Evolutionary conservation across 2,329 filamentous ascomycete genomes (phyloP), one percentile per base, ranked within the genome.

Genomic region (Aspergillus spinulosporus): DNA sequence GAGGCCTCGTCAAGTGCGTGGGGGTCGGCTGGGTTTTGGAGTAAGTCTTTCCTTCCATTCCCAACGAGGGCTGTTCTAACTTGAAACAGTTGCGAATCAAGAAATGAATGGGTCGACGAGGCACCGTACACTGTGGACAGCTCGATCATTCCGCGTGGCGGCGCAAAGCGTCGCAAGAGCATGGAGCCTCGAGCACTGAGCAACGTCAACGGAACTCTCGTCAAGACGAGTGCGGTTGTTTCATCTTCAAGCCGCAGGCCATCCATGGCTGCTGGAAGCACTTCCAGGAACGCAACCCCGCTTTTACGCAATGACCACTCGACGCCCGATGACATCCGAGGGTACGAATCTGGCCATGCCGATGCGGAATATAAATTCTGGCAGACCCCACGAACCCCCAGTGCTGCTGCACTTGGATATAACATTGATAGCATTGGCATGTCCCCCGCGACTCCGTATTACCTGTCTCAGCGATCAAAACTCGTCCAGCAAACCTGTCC

Each of bases 21-120:
- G 91, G 91, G 49, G 88, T 95, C 46, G 87, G 86, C 62, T 96
- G 91, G 90, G 88, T 94, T 53, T 81, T 96, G 60, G 90, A 96
- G 88, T 91, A 83, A 82, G 87, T 84, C 57, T 84, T 57, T 6
- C 12, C 44, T 11, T 47, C 45, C 34, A 3, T 40, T n/a, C 21
- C n/a, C 32, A 29, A n/a, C 12, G 5, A 28, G 6, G 28, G 29
- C n/a, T 47, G 26, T 46, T 43, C 64, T 65, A 57, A 67, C 54
- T 32, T 43, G 28, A 4, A 52, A 26, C 46, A 90, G 88, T 64
- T 93, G 89, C 65, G 88, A 93, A 71, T 81, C 87, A 11, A 84
- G 89, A 66, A 88, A 88, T 60, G 78, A 84, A 69, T 92, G 89
- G 89, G 78, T 92, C 2, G 87, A 91, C 31, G 89, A 94, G 69